Evolutionary conservation across 2,329 filamentous ascomycete genomes (phyloP), one percentile per base, ranked within the genome.

Genomic region (Thielaviopsis euricoi): DNA sequence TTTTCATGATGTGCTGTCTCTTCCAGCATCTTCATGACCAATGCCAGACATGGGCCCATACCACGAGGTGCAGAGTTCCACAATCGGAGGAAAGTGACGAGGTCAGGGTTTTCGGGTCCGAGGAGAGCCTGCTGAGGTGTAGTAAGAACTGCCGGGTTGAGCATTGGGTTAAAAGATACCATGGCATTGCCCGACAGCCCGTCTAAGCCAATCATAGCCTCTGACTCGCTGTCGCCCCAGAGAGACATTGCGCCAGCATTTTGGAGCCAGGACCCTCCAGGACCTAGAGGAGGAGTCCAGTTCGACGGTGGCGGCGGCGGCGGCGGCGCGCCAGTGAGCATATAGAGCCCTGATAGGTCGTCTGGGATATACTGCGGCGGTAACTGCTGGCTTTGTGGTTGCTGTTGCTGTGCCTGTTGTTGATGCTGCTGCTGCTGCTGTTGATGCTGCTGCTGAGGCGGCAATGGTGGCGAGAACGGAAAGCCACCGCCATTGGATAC

Each of bases 71-170:
- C 9, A 19, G n/a, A 17, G 43, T 29, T 52, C 79, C 79, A 82
- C 40, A 69, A 64, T 43, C 71, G 68, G 33, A 82, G 68, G 62
- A 81, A 81, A 43, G 77, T 71, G 29, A 70, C 62, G 26, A 80
- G 67, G 51, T 72, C 71, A 40, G 73, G 68, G 63, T 82, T 82
- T 57, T 71, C 70, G 13, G 75, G 74, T 10, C 72, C 72, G 29
- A 79, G 69, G 17, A 71, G 67, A 25, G 64, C 64, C 48, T 68
- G 68, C 50, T 69, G 71, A 5, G 67, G 67, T 29, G 69, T 68
- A 51, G 66, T 70, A 13, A 67, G 59, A 40, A 69, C 66, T 37
- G 63, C 63, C 40, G 69, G 66, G 56, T 69, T 71, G 6, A 66
- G 66, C 37, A 40, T 6, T 12, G 37, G 37, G 13, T 40, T 40